Percentiles rank a stretch among this genome's conserved stretches.
Evolutionary conservation across 768 basidiomycete species (phyloP).

Genomic region (Auriscalpium microsporum): DNA sequence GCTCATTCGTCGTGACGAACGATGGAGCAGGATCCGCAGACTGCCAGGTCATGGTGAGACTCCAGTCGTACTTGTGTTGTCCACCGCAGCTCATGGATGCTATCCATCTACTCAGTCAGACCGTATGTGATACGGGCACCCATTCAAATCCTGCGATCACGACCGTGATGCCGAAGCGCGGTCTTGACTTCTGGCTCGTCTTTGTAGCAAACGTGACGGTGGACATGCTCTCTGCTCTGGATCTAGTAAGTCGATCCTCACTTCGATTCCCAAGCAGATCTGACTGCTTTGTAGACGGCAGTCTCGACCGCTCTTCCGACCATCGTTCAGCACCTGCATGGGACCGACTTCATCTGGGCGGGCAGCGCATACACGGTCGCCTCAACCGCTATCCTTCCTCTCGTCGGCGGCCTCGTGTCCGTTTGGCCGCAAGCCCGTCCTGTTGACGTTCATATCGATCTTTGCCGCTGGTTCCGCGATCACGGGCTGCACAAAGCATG

Average conservation of each 20-base stretch:
- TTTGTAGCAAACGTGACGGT: constrained; percentile 17
- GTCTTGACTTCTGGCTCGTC: constrained; percentile 21
- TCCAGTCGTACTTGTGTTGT: too few species aligned
- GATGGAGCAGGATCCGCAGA: too few species aligned
- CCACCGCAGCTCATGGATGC: too few species aligned
- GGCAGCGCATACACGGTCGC: constrained; percentile 15
- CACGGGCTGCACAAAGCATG: constrained; percentile 25
- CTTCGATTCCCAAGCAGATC: too few species aligned
- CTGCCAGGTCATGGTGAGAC: too few species aligned
- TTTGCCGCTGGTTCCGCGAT: constrained; percentile 26
- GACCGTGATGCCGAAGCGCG: not conserved
- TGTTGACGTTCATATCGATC: constrained; percentile 15
- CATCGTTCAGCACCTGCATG: constrained; percentile 21
- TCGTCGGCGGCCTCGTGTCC: constrained; percentile 14
- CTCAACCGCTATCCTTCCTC: constrained; percentile 17
- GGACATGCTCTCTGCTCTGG: constrained; percentile 22
- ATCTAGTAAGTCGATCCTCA: constrained; percentile 12
- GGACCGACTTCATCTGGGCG: constrained; percentile 11
- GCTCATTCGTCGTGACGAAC: too few species aligned
- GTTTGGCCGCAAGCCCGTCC: constrained; percentile 18
- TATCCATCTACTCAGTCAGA: too few species aligned
- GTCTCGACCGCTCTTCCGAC: constrained; percentile 20
- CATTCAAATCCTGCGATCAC: too few species aligned
- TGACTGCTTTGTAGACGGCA: not conserved
- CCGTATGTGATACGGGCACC: too few species aligned